Evolutionary conservation across 805 yeast species (phyloP), one percentile per base, ranked within the genome.

Genomic region (Wickerhamia fluorescens): DNA sequence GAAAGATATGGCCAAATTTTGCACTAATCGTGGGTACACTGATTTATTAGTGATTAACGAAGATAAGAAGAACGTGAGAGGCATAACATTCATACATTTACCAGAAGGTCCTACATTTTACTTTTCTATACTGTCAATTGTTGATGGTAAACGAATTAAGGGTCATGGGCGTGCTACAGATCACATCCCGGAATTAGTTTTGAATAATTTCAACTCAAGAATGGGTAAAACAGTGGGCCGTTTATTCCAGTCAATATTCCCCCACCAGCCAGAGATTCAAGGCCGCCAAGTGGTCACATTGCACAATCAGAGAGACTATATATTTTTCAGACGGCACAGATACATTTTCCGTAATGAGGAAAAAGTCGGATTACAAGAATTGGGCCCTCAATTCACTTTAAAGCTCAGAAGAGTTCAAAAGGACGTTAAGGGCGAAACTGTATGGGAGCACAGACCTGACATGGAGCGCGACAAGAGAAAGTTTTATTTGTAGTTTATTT

Each of bases 21-120:
- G 96, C 55, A 53, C 75, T 23, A 84, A 82, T 49, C 66, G 97
- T 49, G 89, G 78, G 13, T 92, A 71, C 58, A 88, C 96, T 0
- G 95, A 88, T 49, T 61, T 92, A 45, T 63, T 92, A 17, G 87
- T 92, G 27, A 75, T 92, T 36, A 92, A 92, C 53, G 98, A 92
- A 57, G 96, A 86, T 58, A 88, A 88, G 58, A 92, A 89, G 56
- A 71, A 70, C 38, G 94, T 92, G 21, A 88, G 83, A 30, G 98
- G 98, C 2, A 59, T 92, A 34, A 86, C 97, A 1, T 83, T 92
- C 48, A 80, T 92, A 33, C 96, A 92, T 60, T 67, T 92, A 35
- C 98, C 98, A 6, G 83, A 72, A 25, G 98, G 98, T 1, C 98
- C 98, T 20, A 82, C 96, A 0, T 86, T 86, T 51, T 88, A 89